These are phyloP conservation scores for Hyaloscypha hepaticicola DNA, from an alignment of 495 filamentous ascomycete species.

Conservation along the genomic window DNA sequence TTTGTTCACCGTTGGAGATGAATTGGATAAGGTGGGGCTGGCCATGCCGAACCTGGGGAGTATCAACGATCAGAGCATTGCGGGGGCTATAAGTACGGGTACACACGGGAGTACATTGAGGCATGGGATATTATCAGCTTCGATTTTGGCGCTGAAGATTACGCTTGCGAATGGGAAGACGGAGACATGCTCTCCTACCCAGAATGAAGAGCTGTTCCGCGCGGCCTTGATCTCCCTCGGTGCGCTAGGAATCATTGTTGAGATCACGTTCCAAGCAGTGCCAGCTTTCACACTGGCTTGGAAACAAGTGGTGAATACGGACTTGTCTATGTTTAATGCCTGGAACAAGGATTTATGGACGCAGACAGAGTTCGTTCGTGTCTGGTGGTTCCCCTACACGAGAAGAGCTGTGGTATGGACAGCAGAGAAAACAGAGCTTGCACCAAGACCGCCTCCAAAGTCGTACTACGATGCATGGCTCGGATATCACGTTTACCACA, in stretches of 20 bases:
- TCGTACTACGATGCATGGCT: slow-evolving; percentile 79
- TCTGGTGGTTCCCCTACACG: slow-evolving; percentile 98
- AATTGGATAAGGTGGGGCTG: slow-evolving; percentile 69
- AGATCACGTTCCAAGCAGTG: slow-evolving; percentile 79
- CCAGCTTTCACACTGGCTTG: slow-evolving; percentile 78
- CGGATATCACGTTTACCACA: slow-evolving; percentile 88
- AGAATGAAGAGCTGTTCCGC: slow-evolving; percentile 78
- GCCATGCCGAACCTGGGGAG: slow-evolving; percentile 88
- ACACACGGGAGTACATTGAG: slow-evolving; percentile 86
- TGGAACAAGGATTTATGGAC: slow-evolving; percentile 84
- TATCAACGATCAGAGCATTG: slow-evolving; percentile 92
- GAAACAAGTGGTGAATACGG: slow-evolving; percentile 72
- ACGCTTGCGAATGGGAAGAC: slow-evolving; percentile 80
- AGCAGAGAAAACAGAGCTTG: slow-evolving; percentile 65
- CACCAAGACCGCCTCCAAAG: slow-evolving; percentile 35
- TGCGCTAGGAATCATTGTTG: slow-evolving; percentile 85
- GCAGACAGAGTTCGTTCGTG: slow-evolving; percentile 79
- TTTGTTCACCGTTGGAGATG: slow-evolving; percentile 64
- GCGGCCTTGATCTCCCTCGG: slow-evolving; percentile 86
- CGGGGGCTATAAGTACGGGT: slow-evolving; percentile 86
- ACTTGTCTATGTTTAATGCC: slow-evolving; percentile 61
- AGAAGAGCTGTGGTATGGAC: slow-evolving; percentile 83
- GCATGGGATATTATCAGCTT: slow-evolving; percentile 82
- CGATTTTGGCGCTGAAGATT: slow-evolving; percentile 68
- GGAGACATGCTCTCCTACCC: slow-evolving; percentile 66